phyloP scores from a whole-genome alignment of 2,329 filamentous ascomycete species.

The Graphilbum ipis-grandicollis region DNA sequence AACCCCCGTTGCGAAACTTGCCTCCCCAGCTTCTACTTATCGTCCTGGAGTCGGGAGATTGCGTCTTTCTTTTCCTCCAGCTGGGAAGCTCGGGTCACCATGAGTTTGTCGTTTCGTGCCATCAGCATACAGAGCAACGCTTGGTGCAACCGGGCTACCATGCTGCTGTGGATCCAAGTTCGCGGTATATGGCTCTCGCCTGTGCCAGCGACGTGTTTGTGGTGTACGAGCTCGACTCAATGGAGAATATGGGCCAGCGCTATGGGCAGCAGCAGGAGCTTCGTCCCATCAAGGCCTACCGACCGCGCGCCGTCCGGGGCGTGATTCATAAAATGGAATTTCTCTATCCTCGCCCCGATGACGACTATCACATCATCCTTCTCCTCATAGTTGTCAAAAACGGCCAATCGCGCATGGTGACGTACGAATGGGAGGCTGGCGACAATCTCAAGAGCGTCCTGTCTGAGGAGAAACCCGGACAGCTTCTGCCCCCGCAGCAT shows the following conservation, averaged over 20 bases:
- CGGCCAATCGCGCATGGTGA: slow-evolving; percentile 31
- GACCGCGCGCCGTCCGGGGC: slow-evolving; percentile 38
- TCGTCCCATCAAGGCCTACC: slow-evolving; percentile 35
- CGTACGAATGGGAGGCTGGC: slow-evolving; percentile 43
- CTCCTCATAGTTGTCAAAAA: slow-evolving; percentile 41
- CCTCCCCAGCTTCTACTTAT: slow-evolving; percentile 73
- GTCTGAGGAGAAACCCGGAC: slow-evolving; percentile 28
- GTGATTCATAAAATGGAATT: slow-evolving; percentile 81
- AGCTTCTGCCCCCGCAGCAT: slow-evolving; percentile 30
- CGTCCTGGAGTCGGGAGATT: slow-evolving; percentile 53
- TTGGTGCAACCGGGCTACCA: slow-evolving; percentile 40
- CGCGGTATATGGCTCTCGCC: slow-evolving; percentile 48
- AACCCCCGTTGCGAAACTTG: slow-evolving; percentile 14
- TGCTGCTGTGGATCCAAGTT: slow-evolving; percentile 64
- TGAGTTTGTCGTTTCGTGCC: slow-evolving; percentile 46
- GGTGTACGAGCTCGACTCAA: slow-evolving; percentile 50
- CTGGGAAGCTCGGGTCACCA: slow-evolving; percentile 24
- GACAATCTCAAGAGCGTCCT: slow-evolving; percentile 28
- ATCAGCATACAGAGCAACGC: slow-evolving; percentile 22
- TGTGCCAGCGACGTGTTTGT: slow-evolving; percentile 54
- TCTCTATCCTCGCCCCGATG: slow-evolving; percentile 49
- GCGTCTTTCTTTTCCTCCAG: slow-evolving; percentile 60
- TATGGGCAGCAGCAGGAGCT: slow-evolving; percentile 28
- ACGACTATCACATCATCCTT: slow-evolving; percentile 58
- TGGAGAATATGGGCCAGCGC: slow-evolving; percentile 30